Conservation (phyloP, 179 eudicot genomes). For the Patellifolia procumbens region DNA sequence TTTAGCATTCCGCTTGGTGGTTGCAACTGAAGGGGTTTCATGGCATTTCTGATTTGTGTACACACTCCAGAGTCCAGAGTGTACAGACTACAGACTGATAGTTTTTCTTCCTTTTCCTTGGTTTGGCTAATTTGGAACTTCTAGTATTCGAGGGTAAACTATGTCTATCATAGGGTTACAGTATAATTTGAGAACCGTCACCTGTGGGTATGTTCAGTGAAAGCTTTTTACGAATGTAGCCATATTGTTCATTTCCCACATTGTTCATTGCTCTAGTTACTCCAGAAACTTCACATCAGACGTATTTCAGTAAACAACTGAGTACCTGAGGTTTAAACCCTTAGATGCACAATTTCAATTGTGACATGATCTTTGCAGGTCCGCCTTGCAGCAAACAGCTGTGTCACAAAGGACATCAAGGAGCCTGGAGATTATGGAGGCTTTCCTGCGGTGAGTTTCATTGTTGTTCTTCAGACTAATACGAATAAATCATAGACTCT, state of each 20-base stretch:
- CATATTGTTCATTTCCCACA: background rate
- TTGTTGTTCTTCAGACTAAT: background rate
- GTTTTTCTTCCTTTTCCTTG: background rate
- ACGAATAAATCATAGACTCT: background rate
- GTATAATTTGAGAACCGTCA: background rate
- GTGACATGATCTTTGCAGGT: constrained; percentile 73
- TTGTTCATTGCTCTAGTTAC: background rate
- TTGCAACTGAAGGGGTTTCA: background rate
- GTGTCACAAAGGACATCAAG: constrained; percentile 76
- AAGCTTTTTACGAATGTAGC: background rate
- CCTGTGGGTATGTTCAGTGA: background rate
- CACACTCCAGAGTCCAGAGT: too few relatives aligned
- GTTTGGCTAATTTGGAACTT: background rate
- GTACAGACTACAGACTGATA: background rate
- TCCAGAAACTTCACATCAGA: background rate
- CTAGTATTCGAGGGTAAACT: background rate
- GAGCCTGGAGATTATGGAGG: constrained; percentile 93
- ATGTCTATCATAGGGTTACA: too few relatives aligned
- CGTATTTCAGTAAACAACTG: background rate
- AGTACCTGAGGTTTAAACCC: background rate
- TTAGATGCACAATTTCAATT: background rate
- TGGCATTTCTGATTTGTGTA: background rate
- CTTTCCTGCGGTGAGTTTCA: constrained; percentile 83
- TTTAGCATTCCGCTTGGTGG: background rate
- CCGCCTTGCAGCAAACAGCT: constrained; percentile 82